Conservation (phyloP, 805 yeast species). For the Saturnispora kantuleensis region DNA sequence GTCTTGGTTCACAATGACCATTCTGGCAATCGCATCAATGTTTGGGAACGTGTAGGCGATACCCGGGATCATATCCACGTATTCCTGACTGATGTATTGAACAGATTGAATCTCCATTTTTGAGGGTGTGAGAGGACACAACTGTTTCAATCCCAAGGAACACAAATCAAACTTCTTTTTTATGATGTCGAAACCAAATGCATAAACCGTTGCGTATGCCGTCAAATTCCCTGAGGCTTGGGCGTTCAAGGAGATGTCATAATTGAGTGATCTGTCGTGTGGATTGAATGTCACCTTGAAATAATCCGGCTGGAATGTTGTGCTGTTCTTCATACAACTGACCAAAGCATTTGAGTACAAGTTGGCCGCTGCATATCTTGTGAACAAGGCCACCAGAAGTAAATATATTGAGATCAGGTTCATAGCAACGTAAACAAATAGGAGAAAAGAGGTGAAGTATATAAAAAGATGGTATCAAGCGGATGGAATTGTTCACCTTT, state of each 20-base stretch:
- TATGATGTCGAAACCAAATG: constrained; percentile 75
- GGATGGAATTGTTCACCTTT: no score
- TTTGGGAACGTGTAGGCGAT: constrained; percentile 83
- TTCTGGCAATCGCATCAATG: constrained; percentile 68
- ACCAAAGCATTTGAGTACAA: constrained; percentile 68
- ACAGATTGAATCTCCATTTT: constrained; percentile 64
- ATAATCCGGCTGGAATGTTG: constrained; percentile 60
- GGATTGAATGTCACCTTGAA: constrained; percentile 74
- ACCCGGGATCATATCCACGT: constrained; percentile 59
- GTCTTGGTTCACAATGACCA: constrained; percentile 30
- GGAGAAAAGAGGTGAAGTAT: background rate
- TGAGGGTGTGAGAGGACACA: constrained; percentile 85
- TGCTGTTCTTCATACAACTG: constrained; percentile 69
- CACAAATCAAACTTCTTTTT: constrained; percentile 54
- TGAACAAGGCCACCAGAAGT: background rate
- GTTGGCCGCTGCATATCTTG: constrained; percentile 24
- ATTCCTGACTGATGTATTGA: constrained; percentile 42
- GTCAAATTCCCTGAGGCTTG: constrained; percentile 54
- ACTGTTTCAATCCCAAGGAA: constrained; percentile 64
- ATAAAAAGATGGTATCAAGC: no score
- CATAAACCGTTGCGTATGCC: constrained; percentile 69
- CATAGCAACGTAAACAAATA: background rate
- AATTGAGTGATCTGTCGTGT: constrained; percentile 53
- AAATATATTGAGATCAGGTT: constrained; percentile 1
- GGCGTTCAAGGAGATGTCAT: constrained; percentile 60